These are phyloP conservation scores for Leccinum sublutescens DNA, from an alignment of 768 basidiomycete genomes.

Conservation along the genomic window DNA sequence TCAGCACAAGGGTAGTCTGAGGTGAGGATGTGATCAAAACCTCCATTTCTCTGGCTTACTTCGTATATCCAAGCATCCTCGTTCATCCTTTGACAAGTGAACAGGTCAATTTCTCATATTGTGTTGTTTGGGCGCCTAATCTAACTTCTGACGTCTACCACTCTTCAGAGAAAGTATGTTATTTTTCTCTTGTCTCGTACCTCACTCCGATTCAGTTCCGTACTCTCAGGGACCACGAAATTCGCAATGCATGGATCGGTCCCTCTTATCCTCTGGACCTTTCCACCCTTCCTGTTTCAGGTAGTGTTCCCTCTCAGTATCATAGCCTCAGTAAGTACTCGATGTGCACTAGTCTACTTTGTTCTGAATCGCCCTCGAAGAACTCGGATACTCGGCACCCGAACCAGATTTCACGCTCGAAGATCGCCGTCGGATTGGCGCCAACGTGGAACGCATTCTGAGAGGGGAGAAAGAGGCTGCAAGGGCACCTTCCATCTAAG, in stretches of 20 bases:
- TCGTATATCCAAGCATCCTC: constrained; percentile 50
- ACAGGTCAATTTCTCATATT: constrained; percentile 43
- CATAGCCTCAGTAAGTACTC: constrained; percentile 54
- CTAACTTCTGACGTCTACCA: neutral
- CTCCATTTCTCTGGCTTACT: neutral
- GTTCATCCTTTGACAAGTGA: constrained; percentile 75
- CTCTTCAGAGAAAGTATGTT: constrained; percentile 49
- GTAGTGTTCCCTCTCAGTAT: constrained; percentile 67
- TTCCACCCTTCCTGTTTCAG: constrained; percentile 48
- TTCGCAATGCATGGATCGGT: constrained; percentile 73
- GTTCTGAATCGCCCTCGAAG: constrained; percentile 33
- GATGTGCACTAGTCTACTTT: neutral
- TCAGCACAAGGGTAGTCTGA: constrained; percentile 63
- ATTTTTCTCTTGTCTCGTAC: neutral
- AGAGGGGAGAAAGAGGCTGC: constrained; percentile 67
- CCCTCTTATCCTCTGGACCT: constrained; percentile 68
- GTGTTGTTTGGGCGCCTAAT: neutral
- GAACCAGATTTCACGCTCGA: constrained; percentile 51
- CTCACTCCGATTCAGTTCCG: neutral
- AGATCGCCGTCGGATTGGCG: constrained; percentile 59
- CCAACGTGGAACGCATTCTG: constrained; percentile 58
- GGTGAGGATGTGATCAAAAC: constrained; percentile 38
- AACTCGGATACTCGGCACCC: constrained; percentile 66
- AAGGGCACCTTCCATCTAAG: constrained; percentile 45
- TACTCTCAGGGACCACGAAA: constrained; percentile 59